Conservation (phyloP, 2,329 filamentous ascomycete genomes). For the Neonectria coccinea region DNA sequence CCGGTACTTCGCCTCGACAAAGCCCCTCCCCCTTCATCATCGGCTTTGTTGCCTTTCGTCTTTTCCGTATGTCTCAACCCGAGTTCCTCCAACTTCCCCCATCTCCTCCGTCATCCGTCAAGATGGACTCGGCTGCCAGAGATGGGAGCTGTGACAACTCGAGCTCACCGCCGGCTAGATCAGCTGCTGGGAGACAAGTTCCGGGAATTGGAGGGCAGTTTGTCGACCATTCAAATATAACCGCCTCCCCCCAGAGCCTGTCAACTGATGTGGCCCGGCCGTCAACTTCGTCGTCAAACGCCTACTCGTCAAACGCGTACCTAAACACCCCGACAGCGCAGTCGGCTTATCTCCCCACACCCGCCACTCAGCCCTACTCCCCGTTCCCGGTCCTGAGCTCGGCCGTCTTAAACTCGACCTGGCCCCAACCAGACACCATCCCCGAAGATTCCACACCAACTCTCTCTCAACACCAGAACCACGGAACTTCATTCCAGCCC, state of each 20-base stretch:
- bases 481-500: conserved; percentile 25
- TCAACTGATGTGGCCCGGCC: conserved; percentile 36
- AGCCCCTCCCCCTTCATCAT: conserved; percentile 36
- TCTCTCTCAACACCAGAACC: conserved; percentile 34
- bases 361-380: conserved; percentile 43
- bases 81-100: conserved; percentile 45
- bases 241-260: conserved; percentile 40
- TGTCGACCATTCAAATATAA: conserved; percentile 38
- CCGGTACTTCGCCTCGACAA: conserved; percentile 36
- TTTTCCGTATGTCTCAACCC: conserved; percentile 48
- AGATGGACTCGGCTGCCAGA: conserved; percentile 45
- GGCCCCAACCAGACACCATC: conserved; percentile 38
- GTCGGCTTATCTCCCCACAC: conserved; percentile 42
- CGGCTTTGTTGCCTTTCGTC: conserved; percentile 35
- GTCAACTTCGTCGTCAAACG: conserved; percentile 39
- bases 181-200: conserved; percentile 39
- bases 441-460: conserved; percentile 35
- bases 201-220: conserved; percentile 39
- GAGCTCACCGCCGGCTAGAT: conserved; percentile 46
- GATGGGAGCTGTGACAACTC: conserved; percentile 45
- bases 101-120: conserved; percentile 46
- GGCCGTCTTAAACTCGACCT: conserved; percentile 38
- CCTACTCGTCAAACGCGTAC: conserved; percentile 41
- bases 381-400: conserved; percentile 41
- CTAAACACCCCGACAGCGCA: conserved; percentile 40